Conservation (phyloP, 371 early-diverging fungal genomes). For the Actinomortierella wolfii region DNA sequence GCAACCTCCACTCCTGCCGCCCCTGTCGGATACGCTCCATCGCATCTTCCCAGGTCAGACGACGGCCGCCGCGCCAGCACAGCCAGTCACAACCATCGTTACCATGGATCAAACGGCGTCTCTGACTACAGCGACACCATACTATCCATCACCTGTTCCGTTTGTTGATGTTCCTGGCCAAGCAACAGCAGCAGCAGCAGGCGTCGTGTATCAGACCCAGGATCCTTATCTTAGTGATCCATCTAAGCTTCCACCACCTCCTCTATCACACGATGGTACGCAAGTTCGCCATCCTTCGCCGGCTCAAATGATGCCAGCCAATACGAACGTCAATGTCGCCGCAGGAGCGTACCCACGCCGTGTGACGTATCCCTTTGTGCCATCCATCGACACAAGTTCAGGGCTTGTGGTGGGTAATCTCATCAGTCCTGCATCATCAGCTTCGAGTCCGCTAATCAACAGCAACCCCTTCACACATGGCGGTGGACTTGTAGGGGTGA, state of each 20-base stretch:
- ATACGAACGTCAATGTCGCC: conserved; percentile 2
- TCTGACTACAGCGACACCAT: not conserved
- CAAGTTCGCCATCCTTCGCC: conserved; percentile 14
- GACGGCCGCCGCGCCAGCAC: no score
- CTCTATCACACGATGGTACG: not conserved
- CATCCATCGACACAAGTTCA: conserved; percentile 36
- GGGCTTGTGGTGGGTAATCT: conserved; percentile 22
- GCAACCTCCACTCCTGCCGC: no score
- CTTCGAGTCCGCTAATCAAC: conserved; percentile 35
- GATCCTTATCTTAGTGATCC: conserved; percentile 9
- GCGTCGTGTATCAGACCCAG: not conserved
- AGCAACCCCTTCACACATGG: conserved; percentile 29
- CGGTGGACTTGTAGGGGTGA: conserved; percentile 17
- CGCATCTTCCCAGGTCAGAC: no score
- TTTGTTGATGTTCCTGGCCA: conserved; percentile 1
- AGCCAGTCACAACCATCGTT: no score
- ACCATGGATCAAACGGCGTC: not conserved
- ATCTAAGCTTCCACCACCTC: conserved; percentile 7
- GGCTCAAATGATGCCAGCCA: conserved; percentile 18
- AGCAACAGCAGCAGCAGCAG: not conserved
- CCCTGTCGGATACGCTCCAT: no score
- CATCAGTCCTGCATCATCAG: conserved; percentile 29
- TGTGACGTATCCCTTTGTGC: conserved; percentile 41
- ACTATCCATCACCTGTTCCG: not conserved
- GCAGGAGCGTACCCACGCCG: conserved; percentile 20